Conservation (phyloP, 768 basidiomycete genomes). For the Boletus vermiculosoides region DNA sequence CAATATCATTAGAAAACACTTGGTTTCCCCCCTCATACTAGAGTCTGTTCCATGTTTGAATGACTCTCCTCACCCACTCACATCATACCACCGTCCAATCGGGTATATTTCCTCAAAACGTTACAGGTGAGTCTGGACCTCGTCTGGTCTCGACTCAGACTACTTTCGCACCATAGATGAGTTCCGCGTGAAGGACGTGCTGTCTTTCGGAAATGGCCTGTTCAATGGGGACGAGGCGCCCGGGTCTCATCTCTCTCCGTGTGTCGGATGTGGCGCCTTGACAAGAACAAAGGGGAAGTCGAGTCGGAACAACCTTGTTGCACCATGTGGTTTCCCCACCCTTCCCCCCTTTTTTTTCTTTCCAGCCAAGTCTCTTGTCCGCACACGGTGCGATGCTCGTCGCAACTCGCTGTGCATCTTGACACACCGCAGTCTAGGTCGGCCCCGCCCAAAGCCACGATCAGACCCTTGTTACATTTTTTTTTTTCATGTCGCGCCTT, state of each 20-base stretch:
- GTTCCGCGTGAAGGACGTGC: neutral
- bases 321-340: neutral
- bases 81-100: neutral
- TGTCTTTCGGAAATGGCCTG: neutral
- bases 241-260: neutral
- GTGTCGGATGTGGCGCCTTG: constrained; percentile 15
- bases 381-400: neutral
- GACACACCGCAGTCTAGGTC: constrained; percentile 9
- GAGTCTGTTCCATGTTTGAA: neutral
- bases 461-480: constrained; percentile 9
- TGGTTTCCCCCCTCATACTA: neutral
- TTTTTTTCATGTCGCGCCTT: neutral
- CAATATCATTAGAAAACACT: neutral
- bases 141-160: neutral
- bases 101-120: neutral
- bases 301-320: neutral
- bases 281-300: neutral
- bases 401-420: neutral
- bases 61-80: neutral
- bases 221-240: neutral
- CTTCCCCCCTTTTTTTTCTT: neutral
- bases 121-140: neutral
- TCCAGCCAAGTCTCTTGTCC: neutral
- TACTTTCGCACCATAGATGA: neutral
- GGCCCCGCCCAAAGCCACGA: constrained; percentile 11